Evolutionary conservation across 305 asterid genomes (phyloP).

Genomic region (Andrographis paniculata): DNA sequence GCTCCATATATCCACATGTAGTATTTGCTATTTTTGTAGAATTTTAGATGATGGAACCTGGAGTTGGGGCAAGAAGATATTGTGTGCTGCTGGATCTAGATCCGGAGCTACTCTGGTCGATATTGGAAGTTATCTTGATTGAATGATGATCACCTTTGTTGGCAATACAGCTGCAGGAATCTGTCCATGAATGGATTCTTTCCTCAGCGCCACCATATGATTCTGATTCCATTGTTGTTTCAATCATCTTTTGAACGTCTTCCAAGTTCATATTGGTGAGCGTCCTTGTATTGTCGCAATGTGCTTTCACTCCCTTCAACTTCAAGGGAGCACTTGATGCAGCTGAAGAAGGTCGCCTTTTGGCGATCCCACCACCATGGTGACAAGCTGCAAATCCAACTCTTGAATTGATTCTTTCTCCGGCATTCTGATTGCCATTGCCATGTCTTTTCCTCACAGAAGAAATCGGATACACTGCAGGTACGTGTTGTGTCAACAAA

Average conservation of each 20-base stretch:
- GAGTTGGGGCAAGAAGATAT: no score
- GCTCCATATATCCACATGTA: no score
- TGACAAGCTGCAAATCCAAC: slow-evolving; percentile 20
- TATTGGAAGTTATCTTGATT: slow-evolving; percentile 24
- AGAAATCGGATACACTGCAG: slow-evolving; percentile 13
- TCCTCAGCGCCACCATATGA: slow-evolving; percentile 12
- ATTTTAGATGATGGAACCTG: no score
- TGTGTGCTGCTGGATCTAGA: no score
- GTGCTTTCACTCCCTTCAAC: slow-evolving; percentile 24
- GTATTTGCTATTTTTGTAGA: no score
- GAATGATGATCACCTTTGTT: slow-evolving; percentile 32
- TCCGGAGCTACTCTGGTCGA: no score
- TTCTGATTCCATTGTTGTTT: slow-evolving; percentile 16
- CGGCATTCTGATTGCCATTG: slow-evolving; percentile 16
- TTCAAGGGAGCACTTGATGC: slow-evolving; percentile 19
- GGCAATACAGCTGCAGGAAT: slow-evolving; percentile 13
- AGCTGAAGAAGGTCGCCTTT: slow-evolving; percentile 25
- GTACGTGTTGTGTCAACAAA: slow-evolving; percentile 16
- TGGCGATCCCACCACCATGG: slow-evolving; percentile 22
- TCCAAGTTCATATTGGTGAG: slow-evolving; percentile 16
- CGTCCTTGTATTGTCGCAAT: slow-evolving; percentile 12
- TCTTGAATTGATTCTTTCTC: slow-evolving; percentile 24
- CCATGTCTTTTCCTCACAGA: slow-evolving; percentile 17
- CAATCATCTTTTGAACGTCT: slow-evolving; percentile 13
- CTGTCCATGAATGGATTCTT: slow-evolving; percentile 11